phyloP scores from a whole-genome alignment of 2,329 filamentous ascomycete genomes.

The Epicoccum nigrum region DNA sequence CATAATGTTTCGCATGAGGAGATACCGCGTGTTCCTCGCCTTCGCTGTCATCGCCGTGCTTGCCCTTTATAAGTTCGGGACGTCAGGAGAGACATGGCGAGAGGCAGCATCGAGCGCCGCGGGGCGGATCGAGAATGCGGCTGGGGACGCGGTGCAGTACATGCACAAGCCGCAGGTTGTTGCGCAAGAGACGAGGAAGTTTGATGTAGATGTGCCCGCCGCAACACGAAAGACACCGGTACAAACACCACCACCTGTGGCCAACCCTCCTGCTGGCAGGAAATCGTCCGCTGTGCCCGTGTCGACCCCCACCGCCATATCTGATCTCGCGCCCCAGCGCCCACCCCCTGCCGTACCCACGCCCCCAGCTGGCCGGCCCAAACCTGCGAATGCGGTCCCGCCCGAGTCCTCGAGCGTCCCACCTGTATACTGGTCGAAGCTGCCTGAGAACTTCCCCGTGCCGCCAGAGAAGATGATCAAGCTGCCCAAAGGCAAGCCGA shows the following conservation, averaged over 20 bases:
- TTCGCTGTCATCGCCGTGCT: conserved; percentile 63
- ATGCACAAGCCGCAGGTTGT: conserved; percentile 32
- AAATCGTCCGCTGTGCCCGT: conserved; percentile 21
- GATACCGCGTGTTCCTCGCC: conserved; percentile 66
- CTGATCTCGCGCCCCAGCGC: conserved; percentile 15
- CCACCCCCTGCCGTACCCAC: conserved; percentile 29
- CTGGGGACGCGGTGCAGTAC: conserved; percentile 27
- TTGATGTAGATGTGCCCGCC: conserved; percentile 39
- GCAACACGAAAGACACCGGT: conserved; percentile 33
- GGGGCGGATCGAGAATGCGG: conserved; percentile 22
- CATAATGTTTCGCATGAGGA: conserved; percentile 63
- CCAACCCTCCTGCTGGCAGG: conserved; percentile 18
- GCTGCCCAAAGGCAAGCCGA: conserved; percentile 74
- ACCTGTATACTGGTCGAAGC: conserved; percentile 73
- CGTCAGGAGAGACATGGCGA: conserved; percentile 51
- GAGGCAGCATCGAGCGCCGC: conserved; percentile 32
- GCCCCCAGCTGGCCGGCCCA: conserved; percentile 20
- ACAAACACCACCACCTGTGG: conserved; percentile 40
- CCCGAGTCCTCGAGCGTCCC: conserved; percentile 26
- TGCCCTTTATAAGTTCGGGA: conserved; percentile 59
- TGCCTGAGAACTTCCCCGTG: conserved; percentile 78
- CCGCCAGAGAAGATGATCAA: conserved; percentile 71
- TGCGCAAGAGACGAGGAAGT: conserved; percentile 41
- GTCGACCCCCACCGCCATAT: conserved; percentile 17
- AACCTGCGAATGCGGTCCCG: conserved; percentile 28